Evolutionary conservation across 345 rosid species (phyloP).

Genomic region (Pugionium dolabratum): DNA sequence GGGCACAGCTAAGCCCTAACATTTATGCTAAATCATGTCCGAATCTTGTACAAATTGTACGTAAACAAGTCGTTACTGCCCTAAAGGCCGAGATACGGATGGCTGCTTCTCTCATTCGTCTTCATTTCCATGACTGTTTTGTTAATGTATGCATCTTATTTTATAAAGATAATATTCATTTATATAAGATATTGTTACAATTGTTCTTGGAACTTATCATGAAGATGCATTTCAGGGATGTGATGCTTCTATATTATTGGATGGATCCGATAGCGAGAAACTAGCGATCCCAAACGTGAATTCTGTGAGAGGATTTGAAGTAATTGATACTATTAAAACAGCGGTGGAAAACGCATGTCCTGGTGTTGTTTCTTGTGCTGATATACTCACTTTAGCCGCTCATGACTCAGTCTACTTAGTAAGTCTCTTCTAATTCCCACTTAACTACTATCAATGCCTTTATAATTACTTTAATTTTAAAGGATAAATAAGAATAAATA

Average conservation of each 20-base stretch:
- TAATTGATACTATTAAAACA: constrained; percentile 56
- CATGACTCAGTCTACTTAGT: constrained; percentile 70
- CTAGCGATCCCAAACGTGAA: constrained; percentile 49
- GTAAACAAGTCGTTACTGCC: constrained; percentile 49
- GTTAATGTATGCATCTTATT: constrained; percentile 54
- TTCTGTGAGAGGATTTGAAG: constrained; percentile 63
- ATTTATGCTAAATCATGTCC: constrained; percentile 62
- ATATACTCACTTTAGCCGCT: constrained; percentile 69
- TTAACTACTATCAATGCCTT: neutral
- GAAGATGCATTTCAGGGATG: constrained; percentile 46
- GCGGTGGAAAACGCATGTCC: constrained; percentile 69
- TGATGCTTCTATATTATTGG: constrained; percentile 67
- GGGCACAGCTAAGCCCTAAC: constrained; percentile 50
- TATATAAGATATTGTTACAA: neutral
- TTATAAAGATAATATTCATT: too few species aligned
- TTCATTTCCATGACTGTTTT: constrained; percentile 65
- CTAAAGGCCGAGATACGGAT: constrained; percentile 58
- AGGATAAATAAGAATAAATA: too few species aligned
- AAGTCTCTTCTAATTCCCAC: constrained; percentile 26
- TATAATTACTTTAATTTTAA: neutral
- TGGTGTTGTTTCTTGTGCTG: constrained; percentile 76
- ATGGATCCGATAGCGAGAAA: constrained; percentile 59
- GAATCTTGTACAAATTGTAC: constrained; percentile 43
- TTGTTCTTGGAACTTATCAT: too few species aligned
- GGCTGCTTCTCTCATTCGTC: constrained; percentile 67